phyloP scores from a whole-genome alignment of 805 yeast species.

The Diddensiella santjacobensis region DNA sequence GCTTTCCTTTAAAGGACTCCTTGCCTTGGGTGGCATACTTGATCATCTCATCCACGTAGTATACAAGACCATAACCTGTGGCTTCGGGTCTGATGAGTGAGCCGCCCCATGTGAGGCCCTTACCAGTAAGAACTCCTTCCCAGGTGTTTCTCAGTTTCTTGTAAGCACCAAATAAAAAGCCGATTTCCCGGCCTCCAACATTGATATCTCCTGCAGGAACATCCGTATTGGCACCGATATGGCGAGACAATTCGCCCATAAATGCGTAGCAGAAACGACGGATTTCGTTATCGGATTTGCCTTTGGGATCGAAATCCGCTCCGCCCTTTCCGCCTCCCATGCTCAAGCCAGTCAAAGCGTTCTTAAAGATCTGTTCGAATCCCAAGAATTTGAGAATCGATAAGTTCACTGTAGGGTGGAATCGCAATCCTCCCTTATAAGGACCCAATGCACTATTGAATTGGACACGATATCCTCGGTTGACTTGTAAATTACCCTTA shows the following conservation, averaged over 20 bases:
- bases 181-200: constrained; percentile 95
- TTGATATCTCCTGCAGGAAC: constrained; percentile 99
- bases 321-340: constrained; percentile 99
- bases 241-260: constrained; percentile 92
- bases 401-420: constrained; percentile 95
- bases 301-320: constrained; percentile 96
- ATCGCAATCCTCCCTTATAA: constrained; percentile 97
- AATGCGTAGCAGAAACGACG: constrained; percentile 94
- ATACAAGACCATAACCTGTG: constrained; percentile 95
- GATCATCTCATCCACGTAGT: constrained; percentile 97
- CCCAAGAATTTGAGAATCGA: constrained; percentile 95
- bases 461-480: constrained; percentile 97
- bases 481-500: constrained; percentile 83
- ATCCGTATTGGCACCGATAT: constrained; percentile 96
- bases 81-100: constrained; percentile 99
- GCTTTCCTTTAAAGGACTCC: constrained; percentile 87
- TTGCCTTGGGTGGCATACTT: constrained; percentile 86
- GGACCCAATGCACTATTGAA: constrained; percentile 98
- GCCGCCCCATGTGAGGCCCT: constrained; percentile 98
- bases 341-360: constrained; percentile 93
- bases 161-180: constrained; percentile 96
- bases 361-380: constrained; percentile 97
- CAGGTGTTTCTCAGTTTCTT: constrained; percentile 84
- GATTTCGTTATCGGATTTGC: constrained; percentile 86
- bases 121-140: constrained; percentile 98